Conservation (phyloP, 805 yeast species). For the Starmerella gropengiesseri region DNA sequence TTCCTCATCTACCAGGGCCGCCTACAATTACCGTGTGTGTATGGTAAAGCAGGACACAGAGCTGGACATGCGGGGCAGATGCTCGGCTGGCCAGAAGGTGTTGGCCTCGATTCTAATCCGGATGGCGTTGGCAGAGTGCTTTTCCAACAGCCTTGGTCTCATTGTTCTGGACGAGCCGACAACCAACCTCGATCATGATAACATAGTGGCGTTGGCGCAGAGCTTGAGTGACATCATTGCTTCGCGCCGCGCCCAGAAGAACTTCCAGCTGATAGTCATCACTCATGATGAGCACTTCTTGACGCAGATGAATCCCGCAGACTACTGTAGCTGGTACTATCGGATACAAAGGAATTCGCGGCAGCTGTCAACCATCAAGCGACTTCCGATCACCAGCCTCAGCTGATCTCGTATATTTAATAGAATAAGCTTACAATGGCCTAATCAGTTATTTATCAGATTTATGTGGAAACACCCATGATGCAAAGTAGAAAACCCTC, state of each 20-base stretch:
- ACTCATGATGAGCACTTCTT: constrained; percentile 94
- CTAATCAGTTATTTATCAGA: background rate
- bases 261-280: constrained; percentile 88
- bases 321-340: constrained; percentile 79
- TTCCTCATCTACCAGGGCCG: constrained; percentile 35
- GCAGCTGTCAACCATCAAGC: constrained; percentile 66
- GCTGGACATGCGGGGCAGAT: constrained; percentile 94
- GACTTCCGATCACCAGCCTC: constrained; percentile 29
- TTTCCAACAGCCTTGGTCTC: constrained; percentile 89
- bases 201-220: constrained; percentile 75
- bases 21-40: constrained; percentile 86
- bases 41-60: constrained; percentile 90
- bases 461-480: too few relatives aligned
- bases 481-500: too few relatives aligned
- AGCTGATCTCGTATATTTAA: background rate
- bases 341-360: constrained; percentile 68
- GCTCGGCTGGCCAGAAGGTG: constrained; percentile 97
- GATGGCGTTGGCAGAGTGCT: constrained; percentile 86
- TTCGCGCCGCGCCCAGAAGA: constrained; percentile 61
- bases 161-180: constrained; percentile 97
- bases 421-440: background rate
- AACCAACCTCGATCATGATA: constrained; percentile 82
- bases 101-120: constrained; percentile 85
- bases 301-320: constrained; percentile 70
- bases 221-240: constrained; percentile 68